Base-by-base conservation (phyloP, 345 rosid genomes). In the Aquilaria yunnanensis region DNA sequence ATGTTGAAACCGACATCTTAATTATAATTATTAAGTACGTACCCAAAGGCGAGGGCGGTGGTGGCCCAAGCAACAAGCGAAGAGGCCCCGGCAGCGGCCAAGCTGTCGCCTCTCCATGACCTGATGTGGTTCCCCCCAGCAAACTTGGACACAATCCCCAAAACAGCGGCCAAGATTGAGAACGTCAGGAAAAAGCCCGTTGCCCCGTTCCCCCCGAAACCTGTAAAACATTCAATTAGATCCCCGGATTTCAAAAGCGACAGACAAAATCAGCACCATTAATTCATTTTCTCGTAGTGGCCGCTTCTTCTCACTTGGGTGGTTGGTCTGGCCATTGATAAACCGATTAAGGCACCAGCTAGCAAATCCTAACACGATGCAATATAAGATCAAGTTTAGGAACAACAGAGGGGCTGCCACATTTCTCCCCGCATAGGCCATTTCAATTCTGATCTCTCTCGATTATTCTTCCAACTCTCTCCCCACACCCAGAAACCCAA, bases 191-290 rank as follows among this genome's bases (percentile, higher is more conserved):
- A 94, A 64, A 94, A 83, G 58, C 72, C 66, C 0, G 99, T 94
- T 41, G 97, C 99, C 47, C 95, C 99, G 34, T 90, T 90, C 30
- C 91, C 96, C 55, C 92, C 96, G 33, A 94, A 85, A 72, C 99
- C 43, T 37, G 43, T 37, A 37, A 37, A 37, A 37, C 7, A 4
- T 5, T 37, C 43, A 37, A 37, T 37, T 9, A 37, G 7, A 37
- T 9, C 43, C 43, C 43, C 43, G 43, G 8, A 9, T 5, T 37
- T 37, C 43, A 5, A 37, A 37, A 37, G 23, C 23, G 23, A 23
- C 8, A 9, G 8, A 37, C 43, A 37, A 37, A 37, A 4, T 37
- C 7, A 37, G 5, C 43, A 37, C 43, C 5, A 3, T 9, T 37
- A 23, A 23, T 23, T 23, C 23, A 23, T 23, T 23, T 23, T 23